These are phyloP conservation scores for Lyophyllum semitale DNA, from an alignment of 768 basidiomycete species.

Conservation along the genomic window DNA sequence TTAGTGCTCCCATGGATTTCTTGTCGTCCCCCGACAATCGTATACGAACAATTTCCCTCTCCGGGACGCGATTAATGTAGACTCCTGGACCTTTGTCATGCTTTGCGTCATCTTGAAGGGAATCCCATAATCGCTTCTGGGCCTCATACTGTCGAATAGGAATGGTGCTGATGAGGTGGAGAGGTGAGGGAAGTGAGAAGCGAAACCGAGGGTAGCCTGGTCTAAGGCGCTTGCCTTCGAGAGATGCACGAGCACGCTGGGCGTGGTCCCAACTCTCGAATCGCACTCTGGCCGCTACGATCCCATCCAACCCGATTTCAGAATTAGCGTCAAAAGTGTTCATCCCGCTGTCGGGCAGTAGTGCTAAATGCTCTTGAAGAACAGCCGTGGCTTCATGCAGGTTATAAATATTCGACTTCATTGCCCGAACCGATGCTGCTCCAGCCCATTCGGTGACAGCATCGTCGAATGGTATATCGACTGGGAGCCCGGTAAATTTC, in stretches of 20 bases:
- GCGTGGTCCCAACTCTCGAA: slow-evolving; percentile 54
- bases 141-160: slow-evolving; percentile 49
- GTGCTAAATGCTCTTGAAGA: slow-evolving; percentile 25
- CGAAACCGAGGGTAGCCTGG: slow-evolving; percentile 33
- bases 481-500: slow-evolving; percentile 45
- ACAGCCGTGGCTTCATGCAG: slow-evolving; percentile 17
- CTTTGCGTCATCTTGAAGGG: slow-evolving; percentile 36
- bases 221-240: slow-evolving; percentile 32
- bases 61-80: slow-evolving; percentile 20
- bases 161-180: slow-evolving; percentile 52
- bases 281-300: slow-evolving; percentile 38
- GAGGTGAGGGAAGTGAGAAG: slow-evolving; percentile 46
- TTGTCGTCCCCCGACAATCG: slow-evolving; percentile 52
- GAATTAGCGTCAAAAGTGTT: slow-evolving; percentile 26
- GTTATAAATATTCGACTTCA: slow-evolving; percentile 22
- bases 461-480: slow-evolving; percentile 17
- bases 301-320: slow-evolving; percentile 26
- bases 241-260: slow-evolving; percentile 35
- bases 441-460: slow-evolving; percentile 33
- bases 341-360: slow-evolving; percentile 17
- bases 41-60: slow-evolving; percentile 33
- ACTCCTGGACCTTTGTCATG: slow-evolving; percentile 39
- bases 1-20: slow-evolving; percentile 54
- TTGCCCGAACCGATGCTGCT: slow-evolving; percentile 14
- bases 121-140: slow-evolving; percentile 52